A percentile compares a stretch with the other conserved stretches of the same genome.
These are phyloP conservation scores for Hyaloscypha finlandica DNA, from an alignment of 495 filamentous ascomycete species.

Conservation along the genomic window DNA sequence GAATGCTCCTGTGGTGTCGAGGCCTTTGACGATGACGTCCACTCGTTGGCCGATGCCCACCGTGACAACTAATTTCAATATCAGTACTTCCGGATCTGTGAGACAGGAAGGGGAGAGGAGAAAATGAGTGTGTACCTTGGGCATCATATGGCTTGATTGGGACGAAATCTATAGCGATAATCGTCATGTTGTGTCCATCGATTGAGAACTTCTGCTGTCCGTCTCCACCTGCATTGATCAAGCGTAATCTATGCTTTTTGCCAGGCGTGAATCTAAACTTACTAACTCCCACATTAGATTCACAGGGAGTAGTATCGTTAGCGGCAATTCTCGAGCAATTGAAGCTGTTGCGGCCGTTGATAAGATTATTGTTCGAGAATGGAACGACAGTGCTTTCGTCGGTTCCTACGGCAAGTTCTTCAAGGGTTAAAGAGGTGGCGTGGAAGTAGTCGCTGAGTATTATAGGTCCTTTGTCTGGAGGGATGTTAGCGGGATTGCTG, in stretches of 20 bases:
- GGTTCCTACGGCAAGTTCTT: conserved; percentile 40
- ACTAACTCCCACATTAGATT: conserved; percentile 44
- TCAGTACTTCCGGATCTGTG: neutral
- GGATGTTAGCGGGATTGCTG: no score
- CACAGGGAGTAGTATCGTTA: conserved; percentile 38
- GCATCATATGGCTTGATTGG: conserved; percentile 52
- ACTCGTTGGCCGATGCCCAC: conserved; percentile 64
- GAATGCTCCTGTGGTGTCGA: conserved; percentile 47
- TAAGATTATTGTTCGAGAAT: conserved; percentile 47
- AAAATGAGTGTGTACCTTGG: conserved; percentile 20
- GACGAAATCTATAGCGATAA: conserved; percentile 53
- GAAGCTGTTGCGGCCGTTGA: conserved; percentile 55
- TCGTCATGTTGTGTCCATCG: conserved; percentile 51
- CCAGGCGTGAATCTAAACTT: conserved; percentile 50
- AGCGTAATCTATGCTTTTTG: conserved; percentile 51
- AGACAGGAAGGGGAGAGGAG: neutral
- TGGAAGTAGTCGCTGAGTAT: conserved; percentile 51
- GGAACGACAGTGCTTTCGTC: conserved; percentile 11
- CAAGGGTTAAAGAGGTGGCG: conserved; percentile 42
- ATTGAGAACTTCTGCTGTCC: conserved; percentile 48
- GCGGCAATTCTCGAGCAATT: conserved; percentile 42
- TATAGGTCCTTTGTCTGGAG: conserved; percentile 37
- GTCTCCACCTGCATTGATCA: conserved; percentile 54
- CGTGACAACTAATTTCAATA: conserved; percentile 12
- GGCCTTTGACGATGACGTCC: conserved; percentile 48